Base-by-base conservation (phyloP, 1,284 basidiomycete species). In the Sanghuangporus weigelae region DNA sequence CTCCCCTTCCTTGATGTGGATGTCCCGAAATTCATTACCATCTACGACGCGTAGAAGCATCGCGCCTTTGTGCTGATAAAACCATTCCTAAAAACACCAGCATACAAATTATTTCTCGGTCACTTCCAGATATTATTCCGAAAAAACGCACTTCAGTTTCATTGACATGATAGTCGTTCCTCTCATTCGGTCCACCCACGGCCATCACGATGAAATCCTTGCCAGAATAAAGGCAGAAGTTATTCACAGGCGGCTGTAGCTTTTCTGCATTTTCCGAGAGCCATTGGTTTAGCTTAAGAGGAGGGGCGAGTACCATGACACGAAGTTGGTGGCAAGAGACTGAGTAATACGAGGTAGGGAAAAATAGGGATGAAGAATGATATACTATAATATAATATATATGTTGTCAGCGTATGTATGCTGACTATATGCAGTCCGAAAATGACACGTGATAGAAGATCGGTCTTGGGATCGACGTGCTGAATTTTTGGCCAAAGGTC, bases 121-220 rank as follows among this genome's bases (percentile, higher is more conserved):
- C 75, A 95, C 87, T 73, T 96, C 96, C 56, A 96, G 78, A 74
- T 97, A 95, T 72, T 93, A 96, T 74, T 97, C 3, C 12, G n/a
- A 54, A 6, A n/a, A 63, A 19, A 51, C 38, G 53, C 36, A 83
- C 90, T 81, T 97, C 94, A 2, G 95, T 96, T 75, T 95, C 87
- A 73, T 97, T 97, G 57, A 96, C 78, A 75, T 97, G 95, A 72
- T 93, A 97, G 74, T 98, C 95, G 64, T 90, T 91, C 55, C 95
- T 80, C 72, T 93, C 86, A 73, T 98, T 98, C 0, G 95, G 95
- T 0, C 95, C 95, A 14, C 95, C 95, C 23, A 97, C 87, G 11
- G 85, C 91, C 95, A 97, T 97, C 48, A 95, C 86, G 57, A 91
- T 85, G 71, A 92, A 95, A 73, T 96, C 93, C 42, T 83, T 81